Evolutionary conservation across 495 filamentous ascomycete species (phyloP), one percentile per base, ranked within the genome.

Genomic region (Trichoderma gamsii): DNA sequence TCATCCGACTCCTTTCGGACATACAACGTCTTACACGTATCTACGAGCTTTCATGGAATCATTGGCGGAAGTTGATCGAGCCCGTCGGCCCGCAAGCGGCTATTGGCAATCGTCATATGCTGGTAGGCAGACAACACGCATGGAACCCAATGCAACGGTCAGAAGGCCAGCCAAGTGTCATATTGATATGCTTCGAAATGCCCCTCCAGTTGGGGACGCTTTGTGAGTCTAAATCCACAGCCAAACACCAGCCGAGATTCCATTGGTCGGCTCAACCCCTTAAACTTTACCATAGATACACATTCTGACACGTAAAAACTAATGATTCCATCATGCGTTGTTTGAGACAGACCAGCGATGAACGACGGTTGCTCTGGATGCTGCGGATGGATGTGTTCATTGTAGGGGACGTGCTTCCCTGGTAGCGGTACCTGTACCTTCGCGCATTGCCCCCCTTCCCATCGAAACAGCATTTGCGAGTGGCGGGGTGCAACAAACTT

Each of bases 401-500:
- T n/a, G n/a, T 18, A 6, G n/a, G 18, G 18, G 49, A 29, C 29
- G 3, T 18, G 25, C 49, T 4, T 18, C 0, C 56, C 56, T 29
- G 6, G 56, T 61, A 61, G 15, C 8, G 56, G 56, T 61, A 61
- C 56, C 27, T 32, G 25, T 13, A 12, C 16, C 0, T 52, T n/a
- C 5, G 18, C 18, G 15, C 56, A 9, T 29, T 61, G 15, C 56
- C 21, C 56, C 56, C 56, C 23, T 61, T 61, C 56, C 56, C 56
- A 61, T 61, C 56, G 2, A 27, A 32, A 61, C 56, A 61, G 25
- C 49, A 32, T 5, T 16, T n/a, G 11, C 23, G 25, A 32, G 56
- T 61, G 56, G 56, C 56, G 56, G 56, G 56, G 56, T 61, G 56
- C 56, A 61, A 61, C 56, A 61, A 61, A 61, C 25, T 61, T 61